Evolutionary conservation across 129 eudicot species (phyloP), one percentile per base, ranked within the genome.

Genomic region (Arctium minus): DNA sequence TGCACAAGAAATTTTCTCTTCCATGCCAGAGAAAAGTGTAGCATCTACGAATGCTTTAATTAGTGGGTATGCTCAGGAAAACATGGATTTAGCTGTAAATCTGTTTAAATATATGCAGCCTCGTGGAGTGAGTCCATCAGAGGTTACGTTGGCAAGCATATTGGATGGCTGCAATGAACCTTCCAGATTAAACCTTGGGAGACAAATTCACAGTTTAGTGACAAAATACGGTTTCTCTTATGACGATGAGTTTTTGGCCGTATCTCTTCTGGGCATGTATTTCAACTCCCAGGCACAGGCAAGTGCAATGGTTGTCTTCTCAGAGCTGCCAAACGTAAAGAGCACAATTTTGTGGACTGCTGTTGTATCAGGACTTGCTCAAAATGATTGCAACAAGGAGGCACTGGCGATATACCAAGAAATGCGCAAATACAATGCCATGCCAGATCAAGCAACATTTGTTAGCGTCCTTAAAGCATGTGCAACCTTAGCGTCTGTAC

Each of bases 371-470:
- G 98, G 99, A 33, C 84, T 78, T 65, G 80, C 82, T 64, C 95
- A 96, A 82, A 93, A 88, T 65, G 88, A 87, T 78, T 82, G 79
- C 37, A 65, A 83, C 74, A 92, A 90, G 67, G 89, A 88, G 84
- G 99, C 98, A 1, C 73, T 96, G 77, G 80, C 18, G 53, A 76
- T 86, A 72, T 93, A 88, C 86, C 87, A 76, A 73, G 91, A 93
- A 80, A 96, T 96, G 99, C 88, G 99, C n/a, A 70, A 38, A 44
- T 64, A 79, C 71, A 75, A 90, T 86, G 83, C 67, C 67, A 86
- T 90, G 88, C 99, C 99, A 4, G 99, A 96, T 85, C 99, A 96
- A 86, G 98, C 97, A 31, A 90, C 98, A 70, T 96, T 90, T 81
- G 97, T 91, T 72, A 90, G 96, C 74, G 82, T 90, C 70, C 91